Conservation (phyloP, 441 rosid genomes). For the Omphalea diandra region DNA sequence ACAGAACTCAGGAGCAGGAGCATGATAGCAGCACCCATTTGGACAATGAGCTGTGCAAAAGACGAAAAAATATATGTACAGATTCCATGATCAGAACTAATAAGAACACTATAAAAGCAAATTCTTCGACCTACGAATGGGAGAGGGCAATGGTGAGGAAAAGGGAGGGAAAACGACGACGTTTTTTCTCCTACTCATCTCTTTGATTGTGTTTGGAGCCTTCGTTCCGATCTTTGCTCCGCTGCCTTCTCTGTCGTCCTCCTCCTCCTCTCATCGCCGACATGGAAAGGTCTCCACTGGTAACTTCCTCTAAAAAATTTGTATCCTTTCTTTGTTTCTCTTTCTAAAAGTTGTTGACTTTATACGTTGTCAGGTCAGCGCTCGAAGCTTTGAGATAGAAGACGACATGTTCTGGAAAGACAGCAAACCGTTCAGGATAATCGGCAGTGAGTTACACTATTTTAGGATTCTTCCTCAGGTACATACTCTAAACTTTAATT, state of each 20-base stretch:
- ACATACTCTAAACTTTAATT: slow-evolving; percentile 12
- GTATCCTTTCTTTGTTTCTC: too few relatives aligned
- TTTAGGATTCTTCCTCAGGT: slow-evolving; percentile 92
- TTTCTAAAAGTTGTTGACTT: neutral
- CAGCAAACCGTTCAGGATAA: slow-evolving; percentile 63
- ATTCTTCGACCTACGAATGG: too few relatives aligned
- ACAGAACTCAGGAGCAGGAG: too few relatives aligned
- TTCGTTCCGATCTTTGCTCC: slow-evolving; percentile 60
- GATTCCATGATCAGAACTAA: neutral
- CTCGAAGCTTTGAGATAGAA: slow-evolving; percentile 53
- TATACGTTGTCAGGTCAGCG: slow-evolving; percentile 28
- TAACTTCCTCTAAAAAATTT: too few relatives aligned
- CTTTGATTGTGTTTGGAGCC: slow-evolving; percentile 37
- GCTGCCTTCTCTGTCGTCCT: slow-evolving; percentile 50
- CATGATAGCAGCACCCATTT: too few relatives aligned
- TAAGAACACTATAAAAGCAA: neutral
- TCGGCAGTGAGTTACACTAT: slow-evolving; percentile 95
- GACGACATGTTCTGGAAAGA: slow-evolving; percentile 86
- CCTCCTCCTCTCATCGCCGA: slow-evolving; percentile 24
- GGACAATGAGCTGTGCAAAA: too few relatives aligned
- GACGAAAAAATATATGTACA: too few relatives aligned
- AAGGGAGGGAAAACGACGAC: slow-evolving; percentile 28
- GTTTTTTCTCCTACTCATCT: slow-evolving; percentile 34
- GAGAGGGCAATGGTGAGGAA: slow-evolving; percentile 38
- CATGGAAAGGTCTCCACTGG: slow-evolving; percentile 23